Base-by-base conservation (phyloP, 1,139 yeast species). In the Candida albicans region DNA sequence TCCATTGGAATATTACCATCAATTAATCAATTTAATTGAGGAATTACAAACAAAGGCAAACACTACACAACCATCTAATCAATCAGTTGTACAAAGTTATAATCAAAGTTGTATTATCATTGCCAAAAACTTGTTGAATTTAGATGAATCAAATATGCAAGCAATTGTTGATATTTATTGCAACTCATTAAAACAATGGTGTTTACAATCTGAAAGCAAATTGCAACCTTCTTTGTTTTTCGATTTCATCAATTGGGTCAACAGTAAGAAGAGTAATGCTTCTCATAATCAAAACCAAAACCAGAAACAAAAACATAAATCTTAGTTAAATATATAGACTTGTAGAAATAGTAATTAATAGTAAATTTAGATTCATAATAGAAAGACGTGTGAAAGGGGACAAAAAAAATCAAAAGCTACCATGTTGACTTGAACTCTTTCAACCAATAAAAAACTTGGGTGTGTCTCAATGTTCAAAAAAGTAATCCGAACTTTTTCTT, bases 241-340 rank as follows among this genome's bases (percentile, higher is more conserved):
- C 53, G 97, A 90, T 54, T 81, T 89, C 50, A 75, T 87, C 57
- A 89, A 89, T 64, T 90, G 95, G 95, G 59, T 87, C 41, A 77
- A 76, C 45, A 68, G 84, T 6, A 77, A 68, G 55, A 61, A 45
- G 42, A 34, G 39, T 9, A 31, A 18, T 18, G 22, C 22, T 18
- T 18, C 5, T 18, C 22, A 18, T 18, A 18, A 18, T 18, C 5
- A 18, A 18, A 18, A 18, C 22, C 22, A 18, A 18, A 18, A 15
- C 28, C 15, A 33, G 12, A 14, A 33, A 8, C 11, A 14, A 33
- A 22, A 33, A 5, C 10, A 31, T 29, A 29, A 15, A 37, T 14
- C 12, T 18, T 7, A 33, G 12, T 12, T 15, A 14, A 15, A 22
- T 25, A 35, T 11, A 11, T 28, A 18, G 22, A 18, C 22, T 18